These are phyloP conservation scores for Sugiyamaella americana DNA, from an alignment of 805 yeast genomes.

Conservation along the genomic window DNA sequence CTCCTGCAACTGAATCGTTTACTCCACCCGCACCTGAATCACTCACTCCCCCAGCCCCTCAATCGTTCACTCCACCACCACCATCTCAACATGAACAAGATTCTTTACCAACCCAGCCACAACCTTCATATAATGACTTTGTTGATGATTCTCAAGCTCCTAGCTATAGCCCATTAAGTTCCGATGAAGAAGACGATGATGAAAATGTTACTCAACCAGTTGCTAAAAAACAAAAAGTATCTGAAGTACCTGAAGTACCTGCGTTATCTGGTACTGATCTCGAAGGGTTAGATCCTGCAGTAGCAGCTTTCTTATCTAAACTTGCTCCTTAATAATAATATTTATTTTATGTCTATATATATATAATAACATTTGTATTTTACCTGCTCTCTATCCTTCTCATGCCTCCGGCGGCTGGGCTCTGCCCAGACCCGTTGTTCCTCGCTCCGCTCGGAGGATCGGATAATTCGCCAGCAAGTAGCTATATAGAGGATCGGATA, in stretches of 20 bases:
- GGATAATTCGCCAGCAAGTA: too few relatives aligned
- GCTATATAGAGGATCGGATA: too few relatives aligned
- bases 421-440: too few relatives aligned
- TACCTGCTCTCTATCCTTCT: too few relatives aligned
- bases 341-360: too few relatives aligned
- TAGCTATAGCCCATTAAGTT: constrained; percentile 21
- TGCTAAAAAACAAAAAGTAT: background rate
- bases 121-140: background rate
- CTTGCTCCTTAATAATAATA: constrained; percentile 31
- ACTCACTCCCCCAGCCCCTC: too few relatives aligned
- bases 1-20: constrained; percentile 7
- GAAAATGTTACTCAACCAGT: constrained; percentile 27
- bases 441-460: too few relatives aligned
- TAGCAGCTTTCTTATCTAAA: constrained; percentile 46
- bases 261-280: constrained; percentile 33
- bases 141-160: constrained; percentile 19
- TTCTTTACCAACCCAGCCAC: too few relatives aligned
- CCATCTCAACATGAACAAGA: constrained; percentile 14
- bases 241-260: background rate
- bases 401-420: too few relatives aligned
- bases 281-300: constrained; percentile 41
- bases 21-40: background rate
- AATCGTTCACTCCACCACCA: constrained; percentile 15
- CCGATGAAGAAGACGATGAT: constrained; percentile 43
- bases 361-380: too few relatives aligned